A percentile compares a stretch with the other conserved stretches of the same genome.
These are phyloP conservation scores for Symbiodinium pilosum DNA, from an alignment of 73 alveolate species.

Conservation along the genomic window DNA sequence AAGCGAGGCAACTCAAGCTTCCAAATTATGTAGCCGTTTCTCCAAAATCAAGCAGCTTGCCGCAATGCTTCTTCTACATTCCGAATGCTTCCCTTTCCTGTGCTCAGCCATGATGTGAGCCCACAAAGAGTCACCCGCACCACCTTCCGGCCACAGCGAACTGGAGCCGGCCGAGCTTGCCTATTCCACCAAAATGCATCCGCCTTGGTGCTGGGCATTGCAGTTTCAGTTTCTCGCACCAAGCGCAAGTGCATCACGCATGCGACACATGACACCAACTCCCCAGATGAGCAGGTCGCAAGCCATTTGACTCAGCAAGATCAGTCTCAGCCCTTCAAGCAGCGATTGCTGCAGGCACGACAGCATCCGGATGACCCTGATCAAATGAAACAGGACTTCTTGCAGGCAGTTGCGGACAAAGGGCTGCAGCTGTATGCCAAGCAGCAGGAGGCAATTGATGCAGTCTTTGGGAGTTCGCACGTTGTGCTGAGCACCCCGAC, in stretches of 20 bases:
- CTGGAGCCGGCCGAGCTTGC: background rate
- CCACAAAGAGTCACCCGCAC: background rate
- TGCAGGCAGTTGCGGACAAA: background rate
- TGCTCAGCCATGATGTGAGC: background rate
- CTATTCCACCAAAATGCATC: background rate
- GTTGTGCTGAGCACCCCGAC: conserved; percentile 33
- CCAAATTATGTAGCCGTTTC: too few species aligned
- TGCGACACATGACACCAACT: too few species aligned
- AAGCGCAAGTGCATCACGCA: background rate
- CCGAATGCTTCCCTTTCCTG: background rate
- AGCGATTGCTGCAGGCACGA: background rate
- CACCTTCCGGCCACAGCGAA: background rate
- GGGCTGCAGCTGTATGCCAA: conserved; percentile 1
- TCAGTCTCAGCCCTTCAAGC: background rate
- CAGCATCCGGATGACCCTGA: background rate
- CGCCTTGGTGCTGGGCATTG: background rate
- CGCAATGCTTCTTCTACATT: too few species aligned
- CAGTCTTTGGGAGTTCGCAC: background rate
- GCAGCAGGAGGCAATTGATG: conserved; percentile 22
- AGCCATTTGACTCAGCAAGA: background rate
- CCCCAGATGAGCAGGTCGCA: too few species aligned
- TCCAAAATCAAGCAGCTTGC: too few species aligned
- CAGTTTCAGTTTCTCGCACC: background rate
- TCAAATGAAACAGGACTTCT: background rate
- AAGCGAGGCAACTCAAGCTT: background rate